These are phyloP conservation scores for Clonostachys sp. DNA, from an alignment of 2,329 filamentous ascomycete genomes.

Conservation along the genomic window DNA sequence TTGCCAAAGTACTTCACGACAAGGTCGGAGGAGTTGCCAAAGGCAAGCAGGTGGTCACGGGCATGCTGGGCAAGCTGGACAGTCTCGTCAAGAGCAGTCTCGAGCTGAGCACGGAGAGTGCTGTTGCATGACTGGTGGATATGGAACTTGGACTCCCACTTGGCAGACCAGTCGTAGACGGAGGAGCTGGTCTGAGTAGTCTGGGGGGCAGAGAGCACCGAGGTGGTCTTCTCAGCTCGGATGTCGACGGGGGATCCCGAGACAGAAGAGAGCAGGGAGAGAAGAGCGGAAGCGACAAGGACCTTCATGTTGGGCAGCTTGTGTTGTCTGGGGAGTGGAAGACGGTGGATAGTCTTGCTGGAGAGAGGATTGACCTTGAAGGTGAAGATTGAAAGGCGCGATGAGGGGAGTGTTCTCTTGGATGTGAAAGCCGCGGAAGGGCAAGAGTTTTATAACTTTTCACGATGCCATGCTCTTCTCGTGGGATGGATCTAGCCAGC, in stretches of 20 bases:
- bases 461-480: background rate
- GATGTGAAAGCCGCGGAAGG: background rate
- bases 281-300: slow-evolving; percentile 5
- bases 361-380: background rate
- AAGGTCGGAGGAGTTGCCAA: slow-evolving; percentile 51
- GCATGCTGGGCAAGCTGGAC: slow-evolving; percentile 55
- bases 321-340: background rate
- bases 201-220: slow-evolving; percentile 6
- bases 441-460: background rate
- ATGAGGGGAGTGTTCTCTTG: background rate
- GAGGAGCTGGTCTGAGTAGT: slow-evolving; percentile 7
- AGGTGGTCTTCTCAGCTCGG: slow-evolving; percentile 11
- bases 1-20: slow-evolving; percentile 65
- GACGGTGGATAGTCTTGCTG: background rate
- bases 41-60: slow-evolving; percentile 54
- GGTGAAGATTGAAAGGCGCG: background rate
- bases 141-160: slow-evolving; percentile 26
- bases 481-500: background rate
- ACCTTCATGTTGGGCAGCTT: slow-evolving; percentile 4
- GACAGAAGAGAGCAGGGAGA: slow-evolving; percentile 15
- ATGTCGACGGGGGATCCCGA: slow-evolving; percentile 18
- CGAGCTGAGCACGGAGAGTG: slow-evolving; percentile 53
- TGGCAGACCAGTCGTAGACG: slow-evolving; percentile 22
- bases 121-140: slow-evolving; percentile 65
- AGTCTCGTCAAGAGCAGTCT: slow-evolving; percentile 52